These are phyloP conservation scores for Aspergillus kassunensis DNA, from an alignment of 495 filamentous ascomycete genomes.

Conservation along the genomic window DNA sequence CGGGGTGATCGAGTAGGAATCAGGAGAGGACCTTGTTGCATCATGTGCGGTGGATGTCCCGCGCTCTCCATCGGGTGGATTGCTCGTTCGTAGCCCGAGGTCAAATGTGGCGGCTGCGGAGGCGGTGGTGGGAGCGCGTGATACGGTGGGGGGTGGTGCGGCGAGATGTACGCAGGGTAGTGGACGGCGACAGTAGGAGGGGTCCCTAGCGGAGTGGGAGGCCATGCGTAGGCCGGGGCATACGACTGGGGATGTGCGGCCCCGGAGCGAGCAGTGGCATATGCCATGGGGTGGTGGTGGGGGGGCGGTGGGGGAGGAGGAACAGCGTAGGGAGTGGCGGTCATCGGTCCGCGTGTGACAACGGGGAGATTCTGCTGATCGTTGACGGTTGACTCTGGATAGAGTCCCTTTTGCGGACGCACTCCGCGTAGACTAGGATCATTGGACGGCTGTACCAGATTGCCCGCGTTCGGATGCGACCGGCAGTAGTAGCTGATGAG, in stretches of 20 bases:
- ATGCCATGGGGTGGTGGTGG: conserved; percentile 50
- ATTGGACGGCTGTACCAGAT: conserved; percentile 70
- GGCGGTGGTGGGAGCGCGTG: conserved; percentile 28
- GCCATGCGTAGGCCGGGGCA: conserved; percentile 55
- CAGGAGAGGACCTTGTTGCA: conserved; percentile 18
- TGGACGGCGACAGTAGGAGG: conserved; percentile 38
- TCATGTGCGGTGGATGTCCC: conserved; percentile 19
- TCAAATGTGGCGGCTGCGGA: conserved; percentile 17
- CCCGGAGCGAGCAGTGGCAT: conserved; percentile 42
- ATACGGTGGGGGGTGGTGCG: conserved; percentile 25
- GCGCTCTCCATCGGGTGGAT: conserved; percentile 28
- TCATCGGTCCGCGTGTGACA: conserved; percentile 61
- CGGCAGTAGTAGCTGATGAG: conserved; percentile 95
- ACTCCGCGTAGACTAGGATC: conserved; percentile 83
- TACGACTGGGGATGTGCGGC: conserved; percentile 46
- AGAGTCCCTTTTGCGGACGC: conserved; percentile 83
- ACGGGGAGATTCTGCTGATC: conserved; percentile 68
- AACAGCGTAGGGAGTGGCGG: conserved; percentile 48
- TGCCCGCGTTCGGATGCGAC: conserved; percentile 59
- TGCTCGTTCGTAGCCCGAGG: conserved; percentile 34
- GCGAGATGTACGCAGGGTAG: conserved; percentile 37
- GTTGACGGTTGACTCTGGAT: conserved; percentile 93
- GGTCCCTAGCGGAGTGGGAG: conserved; percentile 56
- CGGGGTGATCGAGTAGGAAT: conserved; percentile 37
- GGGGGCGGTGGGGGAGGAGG: conserved; percentile 25